A percentile compares a stretch with the other conserved stretches of the same genome.
Conservation (phyloP, 257 asterid genomes). For the Capsicum rhomboideum region DNA sequence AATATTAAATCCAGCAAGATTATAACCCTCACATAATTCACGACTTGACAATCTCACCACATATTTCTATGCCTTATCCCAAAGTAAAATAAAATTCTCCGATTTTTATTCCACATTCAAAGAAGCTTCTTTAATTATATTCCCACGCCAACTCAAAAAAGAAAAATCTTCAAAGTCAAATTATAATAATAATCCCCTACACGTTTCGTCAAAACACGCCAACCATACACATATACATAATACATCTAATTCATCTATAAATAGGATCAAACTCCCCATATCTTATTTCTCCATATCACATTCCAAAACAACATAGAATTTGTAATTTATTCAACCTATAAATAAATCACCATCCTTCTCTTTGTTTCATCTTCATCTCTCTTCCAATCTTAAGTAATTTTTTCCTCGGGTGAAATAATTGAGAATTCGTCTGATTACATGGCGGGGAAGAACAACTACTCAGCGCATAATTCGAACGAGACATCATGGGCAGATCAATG, state of each 20-base stretch:
- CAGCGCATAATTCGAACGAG: slow-evolving; percentile 36
- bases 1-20: no score
- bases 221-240: neutral
- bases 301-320: neutral
- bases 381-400: no score
- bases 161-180: neutral
- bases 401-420: neutral
- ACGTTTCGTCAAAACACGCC: neutral
- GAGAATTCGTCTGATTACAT: no score
- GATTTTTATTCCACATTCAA: no score
- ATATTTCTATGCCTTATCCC: no score
- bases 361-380: neutral
- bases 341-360: neutral
- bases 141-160: neutral
- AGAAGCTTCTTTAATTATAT: neutral
- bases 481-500: slow-evolving; percentile 76
- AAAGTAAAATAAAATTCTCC: no score
- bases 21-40: no score
- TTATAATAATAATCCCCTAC: neutral
- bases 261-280: neutral
- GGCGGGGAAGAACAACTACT: neutral
- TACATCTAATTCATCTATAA: neutral
- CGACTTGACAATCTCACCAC: no score
- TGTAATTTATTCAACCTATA: neutral
- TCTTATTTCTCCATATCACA: neutral